Evolutionary conservation across 1,284 basidiomycete species (phyloP).

Genomic region (Neonothopanus nambi): DNA sequence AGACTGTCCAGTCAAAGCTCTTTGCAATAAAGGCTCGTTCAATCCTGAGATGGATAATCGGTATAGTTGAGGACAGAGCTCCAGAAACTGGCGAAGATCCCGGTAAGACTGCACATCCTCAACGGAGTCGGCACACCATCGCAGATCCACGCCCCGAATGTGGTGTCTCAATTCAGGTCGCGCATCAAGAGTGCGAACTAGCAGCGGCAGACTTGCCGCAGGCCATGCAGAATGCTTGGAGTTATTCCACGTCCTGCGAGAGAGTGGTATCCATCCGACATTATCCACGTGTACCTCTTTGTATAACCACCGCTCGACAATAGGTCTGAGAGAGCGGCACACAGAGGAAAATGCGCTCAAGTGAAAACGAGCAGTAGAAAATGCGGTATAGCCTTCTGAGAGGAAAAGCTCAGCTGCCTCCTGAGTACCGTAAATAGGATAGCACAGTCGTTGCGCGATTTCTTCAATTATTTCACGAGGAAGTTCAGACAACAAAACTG

Average conservation of each 20-base stretch:
- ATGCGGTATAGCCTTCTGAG: constrained; percentile 15
- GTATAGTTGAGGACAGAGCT: constrained; percentile 10
- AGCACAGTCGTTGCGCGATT: constrained; percentile 17
- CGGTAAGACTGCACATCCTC: neutral
- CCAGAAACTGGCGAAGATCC: constrained; percentile 2
- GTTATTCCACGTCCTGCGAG: constrained; percentile 3
- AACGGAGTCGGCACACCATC: constrained; percentile 11
- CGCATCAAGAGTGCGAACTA: constrained; percentile 16
- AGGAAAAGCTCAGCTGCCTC: constrained; percentile 15
- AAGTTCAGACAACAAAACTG: neutral
- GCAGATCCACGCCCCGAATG: constrained; percentile 14
- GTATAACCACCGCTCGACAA: constrained; percentile 16
- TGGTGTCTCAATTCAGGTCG: constrained; percentile 14
- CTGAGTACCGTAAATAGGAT: constrained; percentile 8
- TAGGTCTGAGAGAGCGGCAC: constrained; percentile 8
- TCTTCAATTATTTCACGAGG: constrained; percentile 17
- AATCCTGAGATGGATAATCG: constrained; percentile 12
- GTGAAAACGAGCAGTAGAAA: constrained; percentile 14
- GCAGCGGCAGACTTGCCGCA: constrained; percentile 15
- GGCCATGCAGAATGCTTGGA: constrained; percentile 17
- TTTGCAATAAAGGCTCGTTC: constrained; percentile 9
- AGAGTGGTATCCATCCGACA: constrained; percentile 13
- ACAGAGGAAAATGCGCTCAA: constrained; percentile 17
- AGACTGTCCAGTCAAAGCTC: neutral
- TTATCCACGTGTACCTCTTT: constrained; percentile 18